Percentiles rank a stretch among this genome's conserved stretches.
Conservation (phyloP, 164 flowering plant species). For the Berberis vulgaris region DNA sequence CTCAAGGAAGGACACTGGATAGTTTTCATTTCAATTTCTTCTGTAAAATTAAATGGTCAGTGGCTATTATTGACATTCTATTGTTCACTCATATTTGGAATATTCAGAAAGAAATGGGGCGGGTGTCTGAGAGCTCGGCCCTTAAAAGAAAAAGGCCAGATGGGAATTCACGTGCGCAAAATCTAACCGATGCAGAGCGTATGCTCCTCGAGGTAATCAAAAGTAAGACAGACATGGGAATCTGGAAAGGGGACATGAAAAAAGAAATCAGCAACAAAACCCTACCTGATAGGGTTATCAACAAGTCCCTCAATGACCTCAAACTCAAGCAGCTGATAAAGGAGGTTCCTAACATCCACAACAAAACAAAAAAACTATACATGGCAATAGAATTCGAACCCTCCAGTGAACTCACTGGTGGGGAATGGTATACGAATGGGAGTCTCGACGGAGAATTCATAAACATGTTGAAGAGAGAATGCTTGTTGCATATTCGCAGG, state of each 20-base stretch:
- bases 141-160: conserved; percentile 10
- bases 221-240: conserved; percentile 38
- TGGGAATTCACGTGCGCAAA: conserved; percentile 1
- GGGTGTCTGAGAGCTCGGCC: conserved; percentile 6
- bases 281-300: conserved; percentile 8
- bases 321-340: conserved; percentile 38
- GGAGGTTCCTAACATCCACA: conserved; percentile 40
- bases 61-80: no score
- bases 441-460: conserved; percentile 42
- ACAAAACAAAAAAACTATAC: conserved; percentile 38
- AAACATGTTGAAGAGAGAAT: conserved; percentile 16
- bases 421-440: conserved; percentile 67
- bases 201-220: conserved; percentile 14
- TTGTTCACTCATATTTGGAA: no score
- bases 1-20: no score
- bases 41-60: no score
- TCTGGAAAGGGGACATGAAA: conserved; percentile 35
- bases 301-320: conserved; percentile 44
- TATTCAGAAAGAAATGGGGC: conserved; percentile 12
- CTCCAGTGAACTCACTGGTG: conserved; percentile 66
- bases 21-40: no score
- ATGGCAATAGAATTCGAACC: conserved; percentile 74
- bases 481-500: conserved; percentile 21
- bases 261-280: conserved; percentile 22
- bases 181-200: conserved; percentile 16